Evolutionary conservation across 306 rosid species (phyloP), one percentile per base, ranked within the genome.

Genomic region (Potentilla sterilis): DNA sequence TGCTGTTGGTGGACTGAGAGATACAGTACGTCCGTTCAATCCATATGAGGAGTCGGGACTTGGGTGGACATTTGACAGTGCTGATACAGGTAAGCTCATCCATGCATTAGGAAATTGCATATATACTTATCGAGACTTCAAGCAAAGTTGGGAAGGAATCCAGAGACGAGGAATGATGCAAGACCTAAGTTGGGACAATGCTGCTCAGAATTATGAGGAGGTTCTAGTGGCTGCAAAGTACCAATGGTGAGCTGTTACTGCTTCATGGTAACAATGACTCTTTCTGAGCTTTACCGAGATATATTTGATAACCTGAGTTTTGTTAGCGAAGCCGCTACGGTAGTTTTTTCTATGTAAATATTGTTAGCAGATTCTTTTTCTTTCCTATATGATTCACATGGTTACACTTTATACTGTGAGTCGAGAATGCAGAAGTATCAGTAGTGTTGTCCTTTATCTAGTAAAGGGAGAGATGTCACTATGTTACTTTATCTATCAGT

Each of bases 71-170:
- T 92, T 95, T 42, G 99, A 89, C 32, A 77, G 96, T 0, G 98
- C 99, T 0, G 98, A 95, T 32, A 42, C 89, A 43, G 43, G 76
- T 19, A 90, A 83, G 88, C 81, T 95, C 40, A 88, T 80, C 64
- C 19, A 92, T 5, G 91, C 99, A 13, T 81, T 95, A 69, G 89
- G 89, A 72, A 95, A 89, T 88, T 92, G 98, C 79, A 75, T 95
- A 21, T 67, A 24, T 70, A 95, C 99, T 8, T 90, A 75, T 76
- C 68, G 89, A 37, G 83, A 95, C 73, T 95, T 78, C 83, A 90
- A 90, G 87, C 67, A 89, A 83, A 95, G 98, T 57, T 95, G 99
- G 99, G 91, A 90, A 87, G 99, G 99, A 78, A 83, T 95, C 55
- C 99, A 95, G 79, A 79, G 77, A 83, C 90, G 99, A 69, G 99